Base-by-base conservation (phyloP, 2,329 filamentous ascomycete genomes). In the Phaeosphaeriaceae sp. region DNA sequence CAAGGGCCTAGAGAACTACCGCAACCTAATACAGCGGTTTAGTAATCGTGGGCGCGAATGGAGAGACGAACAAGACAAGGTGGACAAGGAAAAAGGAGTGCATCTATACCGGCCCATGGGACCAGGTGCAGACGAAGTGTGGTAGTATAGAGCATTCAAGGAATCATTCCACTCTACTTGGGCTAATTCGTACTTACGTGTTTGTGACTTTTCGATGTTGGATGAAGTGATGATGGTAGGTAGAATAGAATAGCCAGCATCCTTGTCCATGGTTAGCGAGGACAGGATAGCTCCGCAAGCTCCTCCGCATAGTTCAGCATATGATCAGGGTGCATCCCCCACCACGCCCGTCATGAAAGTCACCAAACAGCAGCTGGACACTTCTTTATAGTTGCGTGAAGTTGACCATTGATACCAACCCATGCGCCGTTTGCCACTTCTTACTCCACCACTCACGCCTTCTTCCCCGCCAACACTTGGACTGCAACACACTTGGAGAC, bases 41-140 rank as follows among this genome's bases (percentile, higher is more conserved):
- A 85, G 80, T 44, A 60, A 77, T 11, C 66, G 76, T 43, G 90
- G 92, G 6, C 79, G 82, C 35, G 52, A 68, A 41, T 88, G 82
- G 72, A 83, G 90, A 50, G 64, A 77, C 45, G 51, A 74, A 54
- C 76, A 87, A 66, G 81, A 85, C 46, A 61, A 77, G 63, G 63
- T 79, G 23, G 83, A 87, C 48, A 71, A 77, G 48, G 64, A 72
- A 37, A 63, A 73, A 17, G 78, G 78, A 21, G 61, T 69, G 47
- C 58, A 71, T 32, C 52, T 77, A 6, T 73, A 60, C 43, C 57
- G 50, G 13, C 70, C 67, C 1, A 46, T 72, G 11, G 69, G 70
- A 1, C 68, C 68, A 20, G 69, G 64, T 7, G 62, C 66, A 11
- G 49, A 58, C 13, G 46, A 34, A 11, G 7, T 26, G 11, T 9